Evolutionary conservation across 257 asterid genomes (phyloP), one percentile per base, ranked within the genome.

Genomic region (Penstemon newberryi): DNA sequence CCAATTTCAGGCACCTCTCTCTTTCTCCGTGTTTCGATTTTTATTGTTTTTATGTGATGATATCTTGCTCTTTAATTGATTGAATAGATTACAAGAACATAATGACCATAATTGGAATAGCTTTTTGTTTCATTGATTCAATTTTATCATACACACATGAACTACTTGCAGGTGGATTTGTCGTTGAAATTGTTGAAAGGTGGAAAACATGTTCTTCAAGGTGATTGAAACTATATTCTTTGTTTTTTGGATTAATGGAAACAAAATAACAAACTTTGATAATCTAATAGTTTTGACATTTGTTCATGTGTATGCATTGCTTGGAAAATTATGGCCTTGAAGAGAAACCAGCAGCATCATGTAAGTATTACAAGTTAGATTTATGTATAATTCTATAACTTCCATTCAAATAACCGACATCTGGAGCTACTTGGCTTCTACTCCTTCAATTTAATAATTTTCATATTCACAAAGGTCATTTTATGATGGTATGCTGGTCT

Each of bases 161-260:
- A 45, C 44, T 46, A 54, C 73, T 69, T 77, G 70, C 85, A 93
- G 99, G 97, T 93, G 75, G 95, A 90, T 69, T 84, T 93, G 96
- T 93, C 99, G 60, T 61, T 90, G 78, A 90, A 81, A 82, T 62
- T 87, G 70, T 80, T 93, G 57, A 84, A 82, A 79, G 86, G 63
- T 62, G 99, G 99, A 77, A 93, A 93, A 61, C 96, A 89, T 83
- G 99, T 93, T 76, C 86, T 93, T 55, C 99, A 93, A 93, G 99
- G 99, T 93, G 77, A 65, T 60, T 82, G 57, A 53, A 38, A 46
- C 3, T 46, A 7, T 11, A 4, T 3, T 36, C 2, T 25, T 25
- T 25, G 1, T 25, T 25, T 25, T 1, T 25, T 25, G 33, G 33
- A 0, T 25, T 25, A 25, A 25, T 25, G 33, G 33, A 25, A 25